These are phyloP conservation scores for Cytidiella melzeri DNA, from an alignment of 768 basidiomycete species.

Conservation along the genomic window DNA sequence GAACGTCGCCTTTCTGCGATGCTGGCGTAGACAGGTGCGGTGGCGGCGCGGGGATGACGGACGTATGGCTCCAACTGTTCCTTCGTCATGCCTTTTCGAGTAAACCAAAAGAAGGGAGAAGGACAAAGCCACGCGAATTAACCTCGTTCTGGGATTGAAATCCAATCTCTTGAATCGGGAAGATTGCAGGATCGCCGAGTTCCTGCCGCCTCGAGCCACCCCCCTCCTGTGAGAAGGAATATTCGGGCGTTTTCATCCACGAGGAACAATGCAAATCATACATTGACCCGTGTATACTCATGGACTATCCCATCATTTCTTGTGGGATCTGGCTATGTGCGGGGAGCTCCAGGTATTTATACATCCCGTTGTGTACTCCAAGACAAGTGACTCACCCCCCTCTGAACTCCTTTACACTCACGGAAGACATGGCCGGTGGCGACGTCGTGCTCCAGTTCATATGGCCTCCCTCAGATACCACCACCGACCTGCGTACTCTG, in stretches of 20 bases:
- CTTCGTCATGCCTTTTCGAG: background rate
- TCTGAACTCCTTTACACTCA: background rate
- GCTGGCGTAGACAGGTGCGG: too few relatives aligned
- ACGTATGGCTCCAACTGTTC: too few relatives aligned
- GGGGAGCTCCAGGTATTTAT: background rate
- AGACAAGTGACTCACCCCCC: background rate
- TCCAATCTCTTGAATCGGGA: conserved; percentile 14
- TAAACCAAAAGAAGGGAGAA: background rate
- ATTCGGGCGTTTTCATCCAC: background rate
- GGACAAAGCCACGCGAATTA: conserved; percentile 19
- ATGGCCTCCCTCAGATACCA: conserved; percentile 22
- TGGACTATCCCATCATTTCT: background rate
- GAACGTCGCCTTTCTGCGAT: too few relatives aligned
- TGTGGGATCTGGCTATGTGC: background rate
- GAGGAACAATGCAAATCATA: background rate
- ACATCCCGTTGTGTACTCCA: background rate
- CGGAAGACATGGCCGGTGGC: conserved; percentile 23
- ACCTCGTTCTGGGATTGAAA: conserved; percentile 15
- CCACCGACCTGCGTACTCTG: conserved; percentile 39
- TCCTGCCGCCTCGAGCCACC: too few relatives aligned
- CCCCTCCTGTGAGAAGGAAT: background rate
- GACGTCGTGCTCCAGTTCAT: conserved; percentile 36
- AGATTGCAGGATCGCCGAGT: conserved; percentile 7
- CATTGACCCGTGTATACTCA: background rate
- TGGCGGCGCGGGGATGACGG: background rate